These are phyloP conservation scores for Saturnispora quitensis DNA, from an alignment of 805 yeast genomes.

Conservation along the genomic window DNA sequence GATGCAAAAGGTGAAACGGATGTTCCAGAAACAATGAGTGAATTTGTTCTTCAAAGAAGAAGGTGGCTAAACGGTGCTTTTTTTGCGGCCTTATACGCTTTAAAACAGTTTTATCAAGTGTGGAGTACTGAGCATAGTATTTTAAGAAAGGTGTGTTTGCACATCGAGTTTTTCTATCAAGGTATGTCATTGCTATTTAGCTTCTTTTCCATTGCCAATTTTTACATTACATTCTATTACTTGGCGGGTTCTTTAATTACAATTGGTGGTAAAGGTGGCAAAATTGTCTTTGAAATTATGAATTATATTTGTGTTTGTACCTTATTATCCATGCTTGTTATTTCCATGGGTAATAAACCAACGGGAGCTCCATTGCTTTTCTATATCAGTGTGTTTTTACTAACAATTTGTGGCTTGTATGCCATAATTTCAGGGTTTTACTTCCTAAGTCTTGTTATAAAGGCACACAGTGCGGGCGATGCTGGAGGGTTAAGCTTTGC, in stretches of 20 bases:
- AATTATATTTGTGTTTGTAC: conserved; percentile 78
- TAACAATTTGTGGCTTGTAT: conserved; percentile 73
- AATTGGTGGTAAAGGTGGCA: conserved; percentile 65
- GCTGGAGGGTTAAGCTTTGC: conserved; percentile 43
- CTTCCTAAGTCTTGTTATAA: conserved; percentile 56
- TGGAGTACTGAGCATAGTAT: conserved; percentile 85
- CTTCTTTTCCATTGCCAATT: conserved; percentile 87
- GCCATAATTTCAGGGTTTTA: conserved; percentile 76
- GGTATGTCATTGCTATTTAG: conserved; percentile 72
- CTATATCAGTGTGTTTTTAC: conserved; percentile 56
- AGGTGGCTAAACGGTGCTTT: conserved; percentile 98
- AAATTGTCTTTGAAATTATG: conserved; percentile 74
- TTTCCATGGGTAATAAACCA: conserved; percentile 95
- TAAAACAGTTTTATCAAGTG: conserved; percentile 74
- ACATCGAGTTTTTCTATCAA: conserved; percentile 84
- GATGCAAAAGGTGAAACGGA: conserved; percentile 95
- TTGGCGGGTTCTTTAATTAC: conserved; percentile 76
- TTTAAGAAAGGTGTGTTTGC: conserved; percentile 71
- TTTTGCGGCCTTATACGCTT: conserved; percentile 90
- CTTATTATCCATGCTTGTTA: conserved; percentile 78
- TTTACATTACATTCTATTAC: conserved; percentile 85
- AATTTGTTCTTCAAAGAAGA: conserved; percentile 90
- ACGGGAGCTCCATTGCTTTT: conserved; percentile 86
- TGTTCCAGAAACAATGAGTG: conserved; percentile 92
- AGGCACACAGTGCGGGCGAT: conserved; percentile 29